Evolutionary conservation across 352 stramenopile species (phyloP).

Genomic region (Phytophthora foliorum): DNA sequence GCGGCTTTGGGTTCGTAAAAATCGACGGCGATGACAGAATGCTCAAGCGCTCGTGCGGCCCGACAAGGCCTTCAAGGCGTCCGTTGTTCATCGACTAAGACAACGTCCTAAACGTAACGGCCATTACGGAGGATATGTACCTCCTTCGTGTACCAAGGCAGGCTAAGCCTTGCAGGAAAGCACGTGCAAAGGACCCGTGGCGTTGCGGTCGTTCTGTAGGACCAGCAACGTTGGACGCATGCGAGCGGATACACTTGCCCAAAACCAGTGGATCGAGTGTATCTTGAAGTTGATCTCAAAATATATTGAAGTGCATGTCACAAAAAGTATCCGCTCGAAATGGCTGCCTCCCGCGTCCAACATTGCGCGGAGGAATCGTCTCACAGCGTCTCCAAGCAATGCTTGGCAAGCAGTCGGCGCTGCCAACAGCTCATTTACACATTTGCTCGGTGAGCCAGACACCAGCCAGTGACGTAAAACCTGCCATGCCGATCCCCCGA

Average conservation of each 20-base stretch:
- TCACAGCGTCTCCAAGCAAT: constrained; percentile 13
- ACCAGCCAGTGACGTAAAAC: constrained; percentile 1
- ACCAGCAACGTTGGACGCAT: constrained; percentile 26
- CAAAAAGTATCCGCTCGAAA: constrained; percentile 36
- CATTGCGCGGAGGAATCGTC: constrained; percentile 20
- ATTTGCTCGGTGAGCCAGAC: constrained; percentile 22
- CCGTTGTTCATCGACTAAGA: too few relatives aligned
- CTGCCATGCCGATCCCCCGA: constrained; percentile 38
- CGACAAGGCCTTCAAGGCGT: too few relatives aligned
- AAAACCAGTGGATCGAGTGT: not conserved
- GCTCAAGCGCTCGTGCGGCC: too few relatives aligned
- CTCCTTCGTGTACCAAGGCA: too few relatives aligned
- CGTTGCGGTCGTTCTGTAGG: too few relatives aligned
- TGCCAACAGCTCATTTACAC: constrained; percentile 9
- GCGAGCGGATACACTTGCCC: constrained; percentile 21
- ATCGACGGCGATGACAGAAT: too few relatives aligned
- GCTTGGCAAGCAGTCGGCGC: not conserved
- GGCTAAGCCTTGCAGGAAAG: too few relatives aligned
- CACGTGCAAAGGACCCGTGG: too few relatives aligned
- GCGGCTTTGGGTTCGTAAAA: too few relatives aligned
- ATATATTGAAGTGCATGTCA: constrained; percentile 32
- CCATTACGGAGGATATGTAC: too few relatives aligned
- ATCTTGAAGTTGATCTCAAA: not conserved
- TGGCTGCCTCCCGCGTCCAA: constrained; percentile 29
- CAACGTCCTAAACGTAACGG: too few relatives aligned